Base-by-base conservation (phyloP, 2,329 filamentous ascomycete genomes). In the Talaromyces sp. region DNA sequence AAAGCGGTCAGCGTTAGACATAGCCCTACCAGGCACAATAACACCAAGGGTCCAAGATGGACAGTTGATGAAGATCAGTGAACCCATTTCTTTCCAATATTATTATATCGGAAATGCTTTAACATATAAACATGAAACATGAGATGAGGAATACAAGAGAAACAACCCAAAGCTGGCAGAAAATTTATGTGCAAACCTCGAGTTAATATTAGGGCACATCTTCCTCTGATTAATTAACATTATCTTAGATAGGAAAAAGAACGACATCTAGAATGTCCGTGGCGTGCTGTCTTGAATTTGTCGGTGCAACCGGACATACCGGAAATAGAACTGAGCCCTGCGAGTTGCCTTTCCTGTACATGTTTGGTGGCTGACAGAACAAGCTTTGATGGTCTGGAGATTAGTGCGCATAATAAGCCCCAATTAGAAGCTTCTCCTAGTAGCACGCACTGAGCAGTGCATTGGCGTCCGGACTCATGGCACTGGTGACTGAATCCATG, bases 281-380 rank as follows among this genome's bases (percentile, higher is more conserved):
- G 15, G 17, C 36, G 17, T 39, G 17, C 13, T 39, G 15, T n/a
- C 17, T 39, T 17, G 17, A 39, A 39, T n/a, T 39, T n/a, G 36
- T 7, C 17, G 15, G 3, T 8, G 36, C 36, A n/a, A 9, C 17
- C 2, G 7, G 17, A n/a, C n/a, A 39, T n/a, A 9, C 17, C 2
- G 7, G 17, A n/a, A 39, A 39, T 39, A 39, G 36, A n/a, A n/a
- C 36, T 39, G 15, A 39, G 36, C 36, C 71, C 88, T 51, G 44
- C 44, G 44, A 51, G 44, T 51, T 51, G 17, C 44, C 44, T 27
- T 51, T 51, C 27, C 10, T 15, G 36, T n/a, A n/a, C 5, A 39
- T n/a, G 1, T 39, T 8, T 39, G 17, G 7, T 39, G 6, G 36
- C 36, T 39, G 17, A 9, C 36, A 39, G 36, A 7, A 5, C 36